Percentiles rank a stretch among this genome's conserved stretches.
phyloP scores from a whole-genome alignment of 352 stramenopile species.

The Blastocystis sp. region DNA sequence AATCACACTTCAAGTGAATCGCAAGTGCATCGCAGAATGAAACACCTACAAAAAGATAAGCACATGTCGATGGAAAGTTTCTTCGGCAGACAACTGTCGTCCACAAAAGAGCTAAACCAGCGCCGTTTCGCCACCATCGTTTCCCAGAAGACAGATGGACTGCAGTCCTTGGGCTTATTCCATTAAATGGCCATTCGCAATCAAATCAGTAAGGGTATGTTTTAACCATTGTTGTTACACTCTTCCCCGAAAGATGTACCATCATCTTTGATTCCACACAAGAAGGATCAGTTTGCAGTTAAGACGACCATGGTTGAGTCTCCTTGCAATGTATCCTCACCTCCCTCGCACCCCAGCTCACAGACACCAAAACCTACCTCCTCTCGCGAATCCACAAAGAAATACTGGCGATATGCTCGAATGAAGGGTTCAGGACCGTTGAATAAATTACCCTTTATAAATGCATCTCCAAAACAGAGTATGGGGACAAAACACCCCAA shows the following conservation, averaged over 20 bases:
- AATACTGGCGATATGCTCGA: too few relatives aligned
- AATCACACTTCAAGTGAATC: too few relatives aligned
- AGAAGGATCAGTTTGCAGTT: conserved; percentile 65
- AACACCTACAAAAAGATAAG: conserved; percentile 35
- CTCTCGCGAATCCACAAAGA: too few relatives aligned
- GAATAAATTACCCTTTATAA: background rate
- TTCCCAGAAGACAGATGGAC: conserved; percentile 65
- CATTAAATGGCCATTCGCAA: conserved; percentile 47
- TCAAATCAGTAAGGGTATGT: conserved; percentile 66
- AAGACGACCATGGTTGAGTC: conserved; percentile 59
- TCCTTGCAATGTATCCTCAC: conserved; percentile 10
- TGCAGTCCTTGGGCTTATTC: conserved; percentile 59
- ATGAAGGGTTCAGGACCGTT: too few relatives aligned
- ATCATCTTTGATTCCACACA: conserved; percentile 36
- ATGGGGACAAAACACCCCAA: background rate
- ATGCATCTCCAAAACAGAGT: background rate
- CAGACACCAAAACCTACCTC: background rate
- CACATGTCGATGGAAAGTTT: conserved; percentile 9
- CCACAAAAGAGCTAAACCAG: background rate
- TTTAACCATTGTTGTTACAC: conserved; percentile 68
- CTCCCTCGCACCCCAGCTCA: background rate
- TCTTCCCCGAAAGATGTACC: conserved; percentile 69
- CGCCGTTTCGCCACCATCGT: conserved; percentile 60
- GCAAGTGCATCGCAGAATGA: background rate
- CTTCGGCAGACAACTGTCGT: background rate